phyloP scores from a whole-genome alignment of 2,329 filamentous ascomycete genomes.

The Fusarium nanum region DNA sequence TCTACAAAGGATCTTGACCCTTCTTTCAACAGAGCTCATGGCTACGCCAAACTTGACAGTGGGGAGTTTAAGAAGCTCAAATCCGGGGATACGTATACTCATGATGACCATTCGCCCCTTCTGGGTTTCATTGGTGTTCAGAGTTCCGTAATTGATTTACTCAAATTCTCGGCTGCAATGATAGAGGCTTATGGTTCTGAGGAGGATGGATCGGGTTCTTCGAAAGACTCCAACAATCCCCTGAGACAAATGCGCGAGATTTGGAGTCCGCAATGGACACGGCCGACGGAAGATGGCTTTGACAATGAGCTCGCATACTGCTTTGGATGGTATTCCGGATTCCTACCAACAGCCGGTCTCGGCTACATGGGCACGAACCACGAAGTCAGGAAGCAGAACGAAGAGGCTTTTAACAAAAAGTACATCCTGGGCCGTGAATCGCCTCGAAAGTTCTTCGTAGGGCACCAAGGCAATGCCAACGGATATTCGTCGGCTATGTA shows the following conservation, averaged over 20 bases:
- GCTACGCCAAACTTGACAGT: background rate
- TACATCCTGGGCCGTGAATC: background rate
- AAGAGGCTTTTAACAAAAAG: background rate
- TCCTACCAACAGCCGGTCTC: background rate
- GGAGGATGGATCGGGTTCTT: background rate
- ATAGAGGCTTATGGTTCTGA: background rate
- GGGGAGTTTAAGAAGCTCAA: background rate
- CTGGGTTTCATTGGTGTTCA: background rate
- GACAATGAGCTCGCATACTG: background rate
- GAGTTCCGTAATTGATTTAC: background rate
- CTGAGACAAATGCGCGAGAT: background rate
- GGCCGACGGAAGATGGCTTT: background rate
- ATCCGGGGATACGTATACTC: background rate
- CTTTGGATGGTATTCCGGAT: background rate
- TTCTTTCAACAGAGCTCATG: background rate
- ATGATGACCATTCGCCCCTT: background rate
- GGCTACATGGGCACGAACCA: slow-evolving; percentile 3
- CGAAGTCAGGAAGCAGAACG: background rate
- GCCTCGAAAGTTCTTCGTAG: background rate
- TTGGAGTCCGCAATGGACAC: background rate
- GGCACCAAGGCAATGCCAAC: background rate
- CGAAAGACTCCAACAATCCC: background rate
- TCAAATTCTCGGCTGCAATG: background rate
- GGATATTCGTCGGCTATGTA: background rate
- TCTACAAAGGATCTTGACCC: background rate